Evolutionary conservation across 2,329 filamentous ascomycete species (phyloP), one percentile per base, ranked within the genome.

Genomic region (Nannizziopsis barbatae): DNA sequence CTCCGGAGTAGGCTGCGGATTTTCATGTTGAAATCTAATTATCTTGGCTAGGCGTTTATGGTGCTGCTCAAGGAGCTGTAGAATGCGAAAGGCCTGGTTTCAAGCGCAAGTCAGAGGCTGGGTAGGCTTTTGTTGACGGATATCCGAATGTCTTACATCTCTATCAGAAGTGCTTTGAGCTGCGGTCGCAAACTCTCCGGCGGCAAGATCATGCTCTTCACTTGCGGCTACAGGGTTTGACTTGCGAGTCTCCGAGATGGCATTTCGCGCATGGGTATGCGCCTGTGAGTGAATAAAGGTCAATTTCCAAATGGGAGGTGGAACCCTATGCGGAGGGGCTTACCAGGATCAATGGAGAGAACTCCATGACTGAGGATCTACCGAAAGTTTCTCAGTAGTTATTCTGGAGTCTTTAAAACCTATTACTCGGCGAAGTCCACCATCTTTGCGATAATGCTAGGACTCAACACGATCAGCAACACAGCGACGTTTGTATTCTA

Each of bases 241-340:
- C 55, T 76, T 76, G 54, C 75, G 73, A 31, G 77, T 80, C 48
- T 89, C 86, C 18, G 81, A 75, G 18, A 86, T 81, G 38, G 90
- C 89, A 60, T 86, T 89, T 59, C 82, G 81, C 44, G 87, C 89
- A 69, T 95, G 88, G 57, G 90, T 83, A 67, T 95, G 86, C 53
- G 89, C 90, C 79, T 90, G 57, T 37, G 55, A 36, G 45, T 10
- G 35, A n/a, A 20, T 48, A 47, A 38, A 56, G 56, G 45, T 53
- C 45, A 18, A 17, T 3, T 22, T 32, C 22, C 20, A 38, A 10
- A 27, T 6, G 10, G 32, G 12, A 18, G 42, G n/a, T 18, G 14
- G 30, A 20, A 30, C 33, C 15, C 14, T 9, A 8, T 11, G 36
- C 15, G 3, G 41, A 18, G 14, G 31, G 30, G 45, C 45, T 22